Evolutionary conservation across 371 early-diverging fungal species (phyloP).

Genomic region (Mucor lusitanicus): DNA sequence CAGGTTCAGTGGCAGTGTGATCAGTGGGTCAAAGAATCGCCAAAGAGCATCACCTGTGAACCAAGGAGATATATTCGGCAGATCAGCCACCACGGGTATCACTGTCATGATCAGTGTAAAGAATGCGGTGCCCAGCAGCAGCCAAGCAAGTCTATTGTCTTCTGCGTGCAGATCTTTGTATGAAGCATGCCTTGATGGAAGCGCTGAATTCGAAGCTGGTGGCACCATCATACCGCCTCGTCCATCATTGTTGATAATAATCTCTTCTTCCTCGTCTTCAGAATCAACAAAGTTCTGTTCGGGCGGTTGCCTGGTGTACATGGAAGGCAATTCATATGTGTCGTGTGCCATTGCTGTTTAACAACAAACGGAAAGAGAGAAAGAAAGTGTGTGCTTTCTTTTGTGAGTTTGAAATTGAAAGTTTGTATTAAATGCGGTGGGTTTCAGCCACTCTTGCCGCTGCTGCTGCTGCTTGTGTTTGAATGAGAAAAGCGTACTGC

Average conservation of each 20-base stretch:
- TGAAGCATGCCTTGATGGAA: not conserved
- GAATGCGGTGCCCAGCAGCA: constrained; percentile 34
- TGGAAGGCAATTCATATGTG: constrained; percentile 35
- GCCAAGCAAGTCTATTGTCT: constrained; percentile 35
- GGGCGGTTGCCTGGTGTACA: constrained; percentile 20
- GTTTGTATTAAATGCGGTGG: no score
- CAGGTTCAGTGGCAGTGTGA: constrained; percentile 46
- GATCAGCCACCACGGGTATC: constrained; percentile 35
- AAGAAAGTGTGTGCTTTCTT: no score
- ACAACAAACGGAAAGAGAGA: no score
- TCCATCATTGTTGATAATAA: not conserved
- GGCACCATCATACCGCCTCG: not conserved
- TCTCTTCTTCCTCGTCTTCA: constrained; percentile 20
- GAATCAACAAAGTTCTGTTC: constrained; percentile 7
- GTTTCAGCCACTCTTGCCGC: no score
- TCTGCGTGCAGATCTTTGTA: constrained; percentile 18
- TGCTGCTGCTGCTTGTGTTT: no score
- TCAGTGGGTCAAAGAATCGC: constrained; percentile 48
- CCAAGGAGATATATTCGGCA: constrained; percentile 39
- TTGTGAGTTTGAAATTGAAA: no score
- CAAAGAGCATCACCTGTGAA: constrained; percentile 46
- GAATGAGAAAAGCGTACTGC: no score
- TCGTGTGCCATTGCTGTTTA: constrained; percentile 19
- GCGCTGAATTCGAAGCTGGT: not conserved
- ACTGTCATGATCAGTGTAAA: constrained; percentile 41